These are phyloP conservation scores for Tylopilus sp. DNA, from an alignment of 768 basidiomycete species.

Conservation along the genomic window DNA sequence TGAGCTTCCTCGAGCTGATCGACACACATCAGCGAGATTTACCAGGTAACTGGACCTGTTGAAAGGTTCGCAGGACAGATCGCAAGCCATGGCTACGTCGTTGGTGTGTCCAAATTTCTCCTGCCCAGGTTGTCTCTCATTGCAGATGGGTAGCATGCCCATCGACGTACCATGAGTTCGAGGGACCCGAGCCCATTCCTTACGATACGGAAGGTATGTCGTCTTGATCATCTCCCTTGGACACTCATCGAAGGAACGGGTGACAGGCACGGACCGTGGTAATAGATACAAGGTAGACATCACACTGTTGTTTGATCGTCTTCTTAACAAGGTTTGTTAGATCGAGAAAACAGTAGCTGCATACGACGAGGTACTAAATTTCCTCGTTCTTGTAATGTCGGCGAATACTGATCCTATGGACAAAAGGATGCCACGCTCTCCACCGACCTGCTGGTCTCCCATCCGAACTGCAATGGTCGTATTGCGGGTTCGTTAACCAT, in stretches of 20 bases:
- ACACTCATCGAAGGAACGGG: neutral
- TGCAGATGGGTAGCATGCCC: conserved; percentile 57
- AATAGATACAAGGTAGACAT: conserved; percentile 78
- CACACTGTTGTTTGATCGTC: neutral
- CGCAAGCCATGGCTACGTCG: conserved; percentile 81
- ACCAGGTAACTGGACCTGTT: conserved; percentile 96
- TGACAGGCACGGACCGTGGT: conserved; percentile 78
- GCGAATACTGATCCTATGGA: neutral
- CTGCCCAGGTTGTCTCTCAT: conserved; percentile 2
- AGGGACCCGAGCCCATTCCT: conserved; percentile 81
- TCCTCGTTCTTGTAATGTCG: neutral
- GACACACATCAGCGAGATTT: conserved; percentile 71
- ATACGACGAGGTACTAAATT: conserved; percentile 71
- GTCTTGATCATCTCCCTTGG: neutral
- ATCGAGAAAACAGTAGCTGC: conserved; percentile 83
- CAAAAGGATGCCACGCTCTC: conserved; percentile 72
- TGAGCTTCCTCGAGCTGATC: neutral
- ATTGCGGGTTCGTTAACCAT: conserved; percentile 61
- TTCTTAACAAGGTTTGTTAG: conserved; percentile 38
- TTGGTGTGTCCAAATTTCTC: conserved; percentile 47
- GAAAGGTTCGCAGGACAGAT: conserved; percentile 88
- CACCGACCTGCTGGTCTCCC: conserved; percentile 67
- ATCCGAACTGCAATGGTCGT: conserved; percentile 85
- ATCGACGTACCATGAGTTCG: conserved; percentile 89
- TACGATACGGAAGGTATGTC: conserved; percentile 78